A percentile compares a stretch with the other conserved stretches of the same genome.
phyloP scores from a whole-genome alignment of 1,284 basidiomycete genomes.

The Cyathus olla region DNA sequence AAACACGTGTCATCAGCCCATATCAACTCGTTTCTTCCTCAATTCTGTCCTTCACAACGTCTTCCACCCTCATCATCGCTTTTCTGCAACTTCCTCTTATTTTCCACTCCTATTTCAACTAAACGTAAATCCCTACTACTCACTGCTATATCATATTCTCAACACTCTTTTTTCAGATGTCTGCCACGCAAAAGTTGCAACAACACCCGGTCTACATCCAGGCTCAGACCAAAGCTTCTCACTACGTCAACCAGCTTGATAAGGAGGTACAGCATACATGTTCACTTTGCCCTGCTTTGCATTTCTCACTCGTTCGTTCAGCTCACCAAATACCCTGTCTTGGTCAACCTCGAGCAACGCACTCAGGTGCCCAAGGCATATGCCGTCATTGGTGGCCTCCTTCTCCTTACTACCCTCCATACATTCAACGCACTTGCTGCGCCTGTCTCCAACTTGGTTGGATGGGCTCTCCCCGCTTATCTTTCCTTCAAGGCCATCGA shows the following conservation, averaged over 20 bases:
- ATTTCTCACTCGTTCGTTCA: slow-evolving; percentile 39
- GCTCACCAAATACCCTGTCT: slow-evolving; percentile 93
- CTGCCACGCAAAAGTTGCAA: slow-evolving; percentile 80
- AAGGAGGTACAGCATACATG: slow-evolving; percentile 81
- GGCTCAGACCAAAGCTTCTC: slow-evolving; percentile 79
- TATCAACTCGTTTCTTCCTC: slow-evolving; percentile 36
- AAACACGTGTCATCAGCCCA: slow-evolving; percentile 55
- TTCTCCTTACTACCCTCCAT: slow-evolving; percentile 77
- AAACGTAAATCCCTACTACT: slow-evolving; percentile 1
- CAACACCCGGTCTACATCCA: slow-evolving; percentile 89
- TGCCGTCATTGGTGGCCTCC: slow-evolving; percentile 81
- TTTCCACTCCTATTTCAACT: background rate
- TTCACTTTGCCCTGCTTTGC: slow-evolving; percentile 11
- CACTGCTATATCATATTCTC: slow-evolving; percentile 6
- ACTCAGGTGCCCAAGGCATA: slow-evolving; percentile 96
- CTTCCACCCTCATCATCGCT: slow-evolving; percentile 23
- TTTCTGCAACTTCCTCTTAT: slow-evolving; percentile 14
- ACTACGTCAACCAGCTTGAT: slow-evolving; percentile 89
- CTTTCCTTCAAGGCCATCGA: slow-evolving; percentile 90
- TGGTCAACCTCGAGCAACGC: slow-evolving; percentile 88
- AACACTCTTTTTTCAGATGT: slow-evolving; percentile 63
- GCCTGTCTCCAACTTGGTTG: slow-evolving; percentile 87
- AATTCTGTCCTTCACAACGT: slow-evolving; percentile 16
- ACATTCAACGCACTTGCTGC: slow-evolving; percentile 86
- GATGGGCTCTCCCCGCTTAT: slow-evolving; percentile 87